These are phyloP conservation scores for Knufia fluminis DNA, from an alignment of 2,329 filamentous ascomycete species.

Conservation along the genomic window DNA sequence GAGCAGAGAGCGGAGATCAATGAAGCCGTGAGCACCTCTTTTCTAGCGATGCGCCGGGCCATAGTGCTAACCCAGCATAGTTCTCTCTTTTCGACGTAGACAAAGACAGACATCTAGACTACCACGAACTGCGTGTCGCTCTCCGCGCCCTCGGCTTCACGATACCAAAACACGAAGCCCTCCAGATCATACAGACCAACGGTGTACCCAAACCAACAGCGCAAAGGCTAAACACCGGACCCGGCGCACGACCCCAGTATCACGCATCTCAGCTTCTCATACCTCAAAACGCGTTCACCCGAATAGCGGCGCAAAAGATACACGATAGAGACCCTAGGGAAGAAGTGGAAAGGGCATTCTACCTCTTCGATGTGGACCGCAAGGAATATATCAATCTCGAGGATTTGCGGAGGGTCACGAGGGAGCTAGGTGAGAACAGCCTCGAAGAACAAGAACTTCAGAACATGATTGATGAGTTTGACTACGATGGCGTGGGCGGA, in stretches of 20 bases:
- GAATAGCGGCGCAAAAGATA: constrained; percentile 71
- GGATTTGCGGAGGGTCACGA: constrained; percentile 76
- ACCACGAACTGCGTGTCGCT: constrained; percentile 95
- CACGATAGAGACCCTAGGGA: constrained; percentile 75
- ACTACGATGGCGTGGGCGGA: constrained; percentile 82
- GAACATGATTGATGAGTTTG: constrained; percentile 98
- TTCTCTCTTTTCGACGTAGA: constrained; percentile 96
- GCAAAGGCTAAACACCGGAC: constrained; percentile 22
- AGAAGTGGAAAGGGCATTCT: constrained; percentile 84
- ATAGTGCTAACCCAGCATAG: constrained; percentile 34
- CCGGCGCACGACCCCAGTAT: constrained; percentile 32
- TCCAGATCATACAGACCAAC: constrained; percentile 69
- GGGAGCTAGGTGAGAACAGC: constrained; percentile 77
- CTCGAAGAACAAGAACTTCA: constrained; percentile 85
- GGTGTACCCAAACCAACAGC: constrained; percentile 58
- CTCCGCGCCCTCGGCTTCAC: constrained; percentile 94
- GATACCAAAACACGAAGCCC: constrained; percentile 74
- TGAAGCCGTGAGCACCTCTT: constrained; percentile 62
- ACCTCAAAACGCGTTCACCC: constrained; percentile 62
- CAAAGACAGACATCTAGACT: constrained; percentile 88
- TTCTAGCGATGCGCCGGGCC: neutral
- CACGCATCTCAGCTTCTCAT: constrained; percentile 61
- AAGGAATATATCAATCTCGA: constrained; percentile 86
- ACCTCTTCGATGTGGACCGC: constrained; percentile 83
- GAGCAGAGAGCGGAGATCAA: constrained; percentile 90